Evolutionary conservation across 352 stramenopile genomes (phyloP).

Genomic region (Pythium scleroteichum): DNA sequence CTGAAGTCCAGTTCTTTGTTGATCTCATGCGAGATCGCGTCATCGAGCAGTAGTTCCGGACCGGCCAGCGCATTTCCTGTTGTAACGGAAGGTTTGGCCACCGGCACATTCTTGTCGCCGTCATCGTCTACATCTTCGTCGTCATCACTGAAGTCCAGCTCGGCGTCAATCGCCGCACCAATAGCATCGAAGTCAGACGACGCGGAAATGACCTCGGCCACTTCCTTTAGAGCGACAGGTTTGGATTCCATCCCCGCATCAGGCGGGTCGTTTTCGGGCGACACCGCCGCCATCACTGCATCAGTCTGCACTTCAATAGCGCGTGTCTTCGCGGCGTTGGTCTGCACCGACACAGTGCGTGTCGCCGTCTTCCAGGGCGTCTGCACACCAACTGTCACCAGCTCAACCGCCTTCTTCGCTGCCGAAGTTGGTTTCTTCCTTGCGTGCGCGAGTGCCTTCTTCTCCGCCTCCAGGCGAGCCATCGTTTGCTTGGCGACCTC

Average conservation of each 20-base stretch:
- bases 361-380: conserved; percentile 32
- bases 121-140: conserved; percentile 11
- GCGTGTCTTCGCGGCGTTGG: not conserved
- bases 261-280: not conserved
- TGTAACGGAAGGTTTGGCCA: too few species aligned
- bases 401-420: conserved; percentile 4
- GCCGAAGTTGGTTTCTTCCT: conserved; percentile 16
- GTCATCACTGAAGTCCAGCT: conserved; percentile 30
- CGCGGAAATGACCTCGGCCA: too few species aligned
- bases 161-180: conserved; percentile 26
- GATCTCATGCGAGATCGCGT: conserved; percentile 22
- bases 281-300: not conserved
- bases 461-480: conserved; percentile 26
- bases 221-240: not conserved
- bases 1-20: conserved; percentile 19
- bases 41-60: not conserved
- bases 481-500: conserved; percentile 24
- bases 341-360: conserved; percentile 18
- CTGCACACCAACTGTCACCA: conserved; percentile 4
- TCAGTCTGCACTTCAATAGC: conserved; percentile 29
- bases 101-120: not conserved
- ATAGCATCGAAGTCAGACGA: conserved; percentile 25
- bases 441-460: conserved; percentile 24
- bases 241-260: not conserved
- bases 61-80: not conserved